Conservation (phyloP, 495 filamentous ascomycete genomes). For the Rhypophila decipiens region DNA sequence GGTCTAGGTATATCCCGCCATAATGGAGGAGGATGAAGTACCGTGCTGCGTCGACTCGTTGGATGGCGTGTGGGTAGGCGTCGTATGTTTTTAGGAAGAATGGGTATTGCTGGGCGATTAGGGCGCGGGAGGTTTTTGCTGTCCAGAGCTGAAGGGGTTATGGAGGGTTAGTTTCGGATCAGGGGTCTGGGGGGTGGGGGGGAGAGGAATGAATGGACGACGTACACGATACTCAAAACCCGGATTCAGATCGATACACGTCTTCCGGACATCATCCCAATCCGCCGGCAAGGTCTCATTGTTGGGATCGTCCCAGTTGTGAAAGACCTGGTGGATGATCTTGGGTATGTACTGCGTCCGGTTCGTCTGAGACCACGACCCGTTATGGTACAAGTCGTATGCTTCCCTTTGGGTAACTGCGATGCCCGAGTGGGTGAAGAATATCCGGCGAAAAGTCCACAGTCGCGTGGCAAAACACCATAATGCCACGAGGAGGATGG, state of each 20-base stretch:
- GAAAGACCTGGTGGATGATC: conserved; percentile 87
- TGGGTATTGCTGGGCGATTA: conserved; percentile 69
- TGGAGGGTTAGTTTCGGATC: not conserved
- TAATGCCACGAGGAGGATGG: conserved; percentile 4
- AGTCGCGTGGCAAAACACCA: conserved; percentile 14
- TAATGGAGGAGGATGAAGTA: conserved; percentile 83
- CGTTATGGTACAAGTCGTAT: conserved; percentile 6
- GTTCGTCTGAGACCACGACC: not conserved
- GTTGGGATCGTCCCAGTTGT: conserved; percentile 43
- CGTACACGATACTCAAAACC: conserved; percentile 79
- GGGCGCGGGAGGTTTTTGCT: conserved; percentile 63
- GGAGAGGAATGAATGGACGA: not conserved
- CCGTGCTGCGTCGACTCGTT: conserved; percentile 80
- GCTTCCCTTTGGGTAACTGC: conserved; percentile 17
- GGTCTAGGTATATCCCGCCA: conserved; percentile 83
- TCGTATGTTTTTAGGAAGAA: conserved; percentile 86
- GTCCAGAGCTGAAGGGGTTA: conserved; percentile 67
- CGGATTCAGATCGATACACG: conserved; percentile 66
- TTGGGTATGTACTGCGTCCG: conserved; percentile 47
- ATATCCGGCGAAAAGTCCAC: conserved; percentile 18
- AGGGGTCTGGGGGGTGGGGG: no score
- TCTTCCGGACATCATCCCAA: conserved; percentile 67
- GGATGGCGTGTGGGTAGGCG: conserved; percentile 72
- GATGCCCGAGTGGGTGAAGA: conserved; percentile 22
- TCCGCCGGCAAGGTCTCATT: conserved; percentile 61